Evolutionary conservation across 345 rosid genomes (phyloP).

Genomic region (Arabis hirsuta): DNA sequence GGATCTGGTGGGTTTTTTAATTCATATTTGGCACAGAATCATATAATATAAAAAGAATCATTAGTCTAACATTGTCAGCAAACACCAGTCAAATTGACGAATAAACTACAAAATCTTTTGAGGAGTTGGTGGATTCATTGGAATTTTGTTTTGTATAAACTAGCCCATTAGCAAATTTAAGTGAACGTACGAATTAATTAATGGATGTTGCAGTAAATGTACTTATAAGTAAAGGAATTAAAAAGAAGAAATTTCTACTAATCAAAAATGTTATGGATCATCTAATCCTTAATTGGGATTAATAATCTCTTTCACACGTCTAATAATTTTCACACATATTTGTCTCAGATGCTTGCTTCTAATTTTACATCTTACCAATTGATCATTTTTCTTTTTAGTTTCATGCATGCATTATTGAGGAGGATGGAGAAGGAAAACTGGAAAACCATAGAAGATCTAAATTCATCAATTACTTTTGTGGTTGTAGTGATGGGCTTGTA

Average conservation of each 20-base stretch:
- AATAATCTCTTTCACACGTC: too few species aligned
- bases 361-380: too few species aligned
- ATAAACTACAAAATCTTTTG: background rate
- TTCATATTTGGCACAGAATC: background rate
- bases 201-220: too few species aligned
- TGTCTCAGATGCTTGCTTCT: too few species aligned
- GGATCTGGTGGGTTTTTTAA: background rate
- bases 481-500: background rate
- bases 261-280: too few species aligned
- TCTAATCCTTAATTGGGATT: too few species aligned
- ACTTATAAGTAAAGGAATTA: too few species aligned
- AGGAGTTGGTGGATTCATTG: background rate
- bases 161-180: too few species aligned
- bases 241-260: too few species aligned
- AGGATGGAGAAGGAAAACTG: background rate
- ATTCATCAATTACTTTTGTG: background rate
- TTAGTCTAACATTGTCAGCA: background rate
- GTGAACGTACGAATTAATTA: too few species aligned
- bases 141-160: background rate
- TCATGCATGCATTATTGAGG: background rate
- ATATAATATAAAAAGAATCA: background rate
- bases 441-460: background rate
- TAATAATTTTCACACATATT: too few species aligned
- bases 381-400: too few species aligned
- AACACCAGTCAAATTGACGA: slow-evolving; percentile 7